Percentiles rank a stretch among this genome's conserved stretches.
Evolutionary conservation across 148 eudicot genomes (phyloP).

Genomic region (Rhododendron ferrugineum): DNA sequence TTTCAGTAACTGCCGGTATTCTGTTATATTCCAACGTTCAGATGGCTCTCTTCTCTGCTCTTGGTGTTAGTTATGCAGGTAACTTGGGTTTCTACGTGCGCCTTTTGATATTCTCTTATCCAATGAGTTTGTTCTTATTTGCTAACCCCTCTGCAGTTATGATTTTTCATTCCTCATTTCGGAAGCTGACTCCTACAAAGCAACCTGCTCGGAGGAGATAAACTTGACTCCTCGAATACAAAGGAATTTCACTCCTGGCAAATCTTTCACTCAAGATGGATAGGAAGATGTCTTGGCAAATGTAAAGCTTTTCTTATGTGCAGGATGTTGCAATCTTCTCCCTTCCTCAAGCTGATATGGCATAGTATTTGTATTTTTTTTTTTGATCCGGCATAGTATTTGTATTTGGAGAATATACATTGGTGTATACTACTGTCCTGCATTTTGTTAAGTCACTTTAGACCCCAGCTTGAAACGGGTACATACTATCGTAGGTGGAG

Average conservation of each 20-base stretch:
- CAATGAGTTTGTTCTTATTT: neutral
- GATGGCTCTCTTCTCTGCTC: conserved; percentile 62
- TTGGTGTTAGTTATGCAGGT: conserved; percentile 77
- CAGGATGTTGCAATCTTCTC: neutral
- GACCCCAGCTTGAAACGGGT: neutral
- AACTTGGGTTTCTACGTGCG: neutral
- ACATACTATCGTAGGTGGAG: neutral
- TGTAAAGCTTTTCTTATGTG: neutral
- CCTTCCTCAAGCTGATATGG: neutral
- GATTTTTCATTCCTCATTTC: conserved; percentile 78
- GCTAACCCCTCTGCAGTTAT: conserved; percentile 36
- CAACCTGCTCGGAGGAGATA: conserved; percentile 32
- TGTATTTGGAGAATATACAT: neutral
- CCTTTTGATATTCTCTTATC: neutral
- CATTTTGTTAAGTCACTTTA: neutral
- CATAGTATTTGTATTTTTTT: neutral
- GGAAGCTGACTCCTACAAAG: conserved; percentile 71
- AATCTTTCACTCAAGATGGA: neutral
- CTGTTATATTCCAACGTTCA: conserved; percentile 68
- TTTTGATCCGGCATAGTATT: neutral
- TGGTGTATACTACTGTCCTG: neutral
- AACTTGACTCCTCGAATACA: neutral
- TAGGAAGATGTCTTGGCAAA: neutral
- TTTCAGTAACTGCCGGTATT: conserved; percentile 66
- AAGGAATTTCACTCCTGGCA: too few species aligned